A percentile compares a stretch with the other conserved stretches of the same genome.
These are phyloP conservation scores for Blastomyces silverae DNA, from an alignment of 2,329 filamentous ascomycete species.

Conservation along the genomic window DNA sequence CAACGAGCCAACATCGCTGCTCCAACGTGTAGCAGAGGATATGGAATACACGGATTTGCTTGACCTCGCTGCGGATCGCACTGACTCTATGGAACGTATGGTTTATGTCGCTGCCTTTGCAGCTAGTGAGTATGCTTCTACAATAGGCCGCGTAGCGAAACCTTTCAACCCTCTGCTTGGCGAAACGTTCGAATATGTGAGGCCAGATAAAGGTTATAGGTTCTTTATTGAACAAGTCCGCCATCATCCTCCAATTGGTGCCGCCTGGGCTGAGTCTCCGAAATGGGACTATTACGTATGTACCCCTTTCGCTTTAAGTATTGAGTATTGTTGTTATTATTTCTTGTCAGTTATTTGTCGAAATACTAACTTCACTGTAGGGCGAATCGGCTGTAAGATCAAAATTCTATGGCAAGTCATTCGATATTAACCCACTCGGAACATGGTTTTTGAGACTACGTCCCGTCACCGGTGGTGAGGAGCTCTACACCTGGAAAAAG, in stretches of 20 bases:
- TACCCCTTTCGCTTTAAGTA: conserved; percentile 11
- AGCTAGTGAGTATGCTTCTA: conserved; percentile 92
- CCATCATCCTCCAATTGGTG: conserved; percentile 91
- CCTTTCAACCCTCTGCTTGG: conserved; percentile 95
- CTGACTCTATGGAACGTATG: conserved; percentile 83
- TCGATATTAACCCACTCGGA: conserved; percentile 91
- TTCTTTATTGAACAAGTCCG: conserved; percentile 99
- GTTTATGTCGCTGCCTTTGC: conserved; percentile 95
- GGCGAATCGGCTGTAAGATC: conserved; percentile 92
- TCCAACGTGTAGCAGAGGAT: conserved; percentile 92
- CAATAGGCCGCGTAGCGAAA: conserved; percentile 92
- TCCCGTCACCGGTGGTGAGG: conserved; percentile 66
- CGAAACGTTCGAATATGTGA: conserved; percentile 93
- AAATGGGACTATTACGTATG: conserved; percentile 85
- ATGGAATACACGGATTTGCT: conserved; percentile 96
- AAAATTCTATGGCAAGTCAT: conserved; percentile 95
- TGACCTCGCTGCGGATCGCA: conserved; percentile 75
- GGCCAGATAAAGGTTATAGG: conserved; percentile 93
- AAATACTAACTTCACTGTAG: conserved; percentile 35
- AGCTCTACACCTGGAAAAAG: conserved; percentile 98
- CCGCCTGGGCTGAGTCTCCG: conserved; percentile 83
- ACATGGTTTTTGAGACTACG: conserved; percentile 93
- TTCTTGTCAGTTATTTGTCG: neutral
- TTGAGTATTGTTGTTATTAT: neutral
- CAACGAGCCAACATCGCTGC: conserved; percentile 92